phyloP scores from a whole-genome alignment of 2,329 filamentous ascomycete genomes.

The Arthrinium puccinioides region DNA sequence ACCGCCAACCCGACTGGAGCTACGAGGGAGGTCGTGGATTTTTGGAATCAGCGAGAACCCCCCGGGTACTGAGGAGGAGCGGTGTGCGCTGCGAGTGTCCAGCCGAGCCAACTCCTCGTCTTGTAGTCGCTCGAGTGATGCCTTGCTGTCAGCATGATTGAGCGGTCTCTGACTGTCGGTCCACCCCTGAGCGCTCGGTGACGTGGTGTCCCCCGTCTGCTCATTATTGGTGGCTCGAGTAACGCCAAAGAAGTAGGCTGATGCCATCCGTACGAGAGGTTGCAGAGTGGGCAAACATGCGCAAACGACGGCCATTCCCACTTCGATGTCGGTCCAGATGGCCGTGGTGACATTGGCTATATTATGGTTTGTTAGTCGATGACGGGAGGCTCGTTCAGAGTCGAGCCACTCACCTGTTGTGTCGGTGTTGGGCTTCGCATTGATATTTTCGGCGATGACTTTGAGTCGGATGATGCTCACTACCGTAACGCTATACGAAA shows the following conservation, averaged over 20 bases:
- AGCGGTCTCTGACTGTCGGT: background rate
- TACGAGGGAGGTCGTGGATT: no score
- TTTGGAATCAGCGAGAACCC: no score
- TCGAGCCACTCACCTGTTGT: background rate
- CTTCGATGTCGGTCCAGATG: constrained; percentile 1
- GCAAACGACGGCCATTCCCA: constrained; percentile 1
- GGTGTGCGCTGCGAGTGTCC: no score
- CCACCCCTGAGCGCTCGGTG: background rate
- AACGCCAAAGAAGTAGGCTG: background rate
- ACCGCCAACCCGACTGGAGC: no score
- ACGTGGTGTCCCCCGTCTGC: background rate
- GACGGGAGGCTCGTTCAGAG: no score
- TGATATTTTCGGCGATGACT: constrained; percentile 1
- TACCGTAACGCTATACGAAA: background rate
- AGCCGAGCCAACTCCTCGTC: background rate
- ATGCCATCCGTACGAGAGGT: constrained; percentile 1
- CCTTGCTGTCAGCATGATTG: background rate
- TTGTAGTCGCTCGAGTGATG: background rate
- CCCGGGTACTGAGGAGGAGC: no score
- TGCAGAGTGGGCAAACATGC: constrained; percentile 3
- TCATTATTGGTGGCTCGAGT: background rate
- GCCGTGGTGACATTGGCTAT: background rate
- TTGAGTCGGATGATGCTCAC: constrained; percentile 2
- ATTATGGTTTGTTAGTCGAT: background rate
- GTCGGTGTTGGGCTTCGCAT: background rate